Percentiles rank a stretch among this genome's conserved stretches.
These are phyloP conservation scores for Trifolium fragiferum DNA, from an alignment of 306 rosid species.

Conservation along the genomic window DNA sequence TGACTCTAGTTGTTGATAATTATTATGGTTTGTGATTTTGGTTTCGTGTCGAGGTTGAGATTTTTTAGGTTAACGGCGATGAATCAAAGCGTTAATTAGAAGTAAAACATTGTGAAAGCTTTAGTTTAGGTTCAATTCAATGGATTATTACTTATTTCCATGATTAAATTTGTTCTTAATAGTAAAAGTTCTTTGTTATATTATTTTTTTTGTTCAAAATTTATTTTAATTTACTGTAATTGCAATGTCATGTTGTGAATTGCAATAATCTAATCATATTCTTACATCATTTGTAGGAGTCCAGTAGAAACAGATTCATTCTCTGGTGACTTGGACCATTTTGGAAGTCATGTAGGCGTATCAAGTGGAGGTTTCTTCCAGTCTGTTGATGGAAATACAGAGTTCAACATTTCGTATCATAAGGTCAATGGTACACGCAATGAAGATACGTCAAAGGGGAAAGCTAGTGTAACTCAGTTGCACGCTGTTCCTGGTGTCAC, in stretches of 20 bases:
- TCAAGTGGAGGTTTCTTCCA: constrained; percentile 58
- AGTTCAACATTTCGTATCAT: constrained; percentile 69
- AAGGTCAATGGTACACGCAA: constrained; percentile 48
- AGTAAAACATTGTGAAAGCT: neutral
- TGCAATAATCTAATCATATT: constrained; percentile 31
- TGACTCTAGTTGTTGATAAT: neutral
- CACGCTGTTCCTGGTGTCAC: constrained; percentile 61
- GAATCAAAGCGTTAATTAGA: neutral
- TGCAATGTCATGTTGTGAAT: constrained; percentile 41
- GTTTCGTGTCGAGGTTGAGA: constrained; percentile 42
- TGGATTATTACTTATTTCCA: too few relatives aligned
- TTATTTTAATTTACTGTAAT: constrained; percentile 24
- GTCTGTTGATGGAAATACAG: constrained; percentile 58
- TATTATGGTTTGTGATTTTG: constrained; percentile 12
- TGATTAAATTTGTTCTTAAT: constrained; percentile 10
- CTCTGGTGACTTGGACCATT: constrained; percentile 68
- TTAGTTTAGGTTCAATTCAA: too few relatives aligned
- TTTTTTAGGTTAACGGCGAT: constrained; percentile 20
- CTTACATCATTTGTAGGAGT: constrained; percentile 62
- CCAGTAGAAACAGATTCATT: constrained; percentile 73
- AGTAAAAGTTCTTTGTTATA: neutral
- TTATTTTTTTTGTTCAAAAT: neutral
- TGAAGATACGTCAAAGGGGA: constrained; percentile 51
- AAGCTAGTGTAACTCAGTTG: constrained; percentile 47
- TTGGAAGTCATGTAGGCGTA: constrained; percentile 52